These are phyloP conservation scores for Umbelopsis ramanniana DNA, from an alignment of 192 early-diverging fungal species.

Conservation along the genomic window DNA sequence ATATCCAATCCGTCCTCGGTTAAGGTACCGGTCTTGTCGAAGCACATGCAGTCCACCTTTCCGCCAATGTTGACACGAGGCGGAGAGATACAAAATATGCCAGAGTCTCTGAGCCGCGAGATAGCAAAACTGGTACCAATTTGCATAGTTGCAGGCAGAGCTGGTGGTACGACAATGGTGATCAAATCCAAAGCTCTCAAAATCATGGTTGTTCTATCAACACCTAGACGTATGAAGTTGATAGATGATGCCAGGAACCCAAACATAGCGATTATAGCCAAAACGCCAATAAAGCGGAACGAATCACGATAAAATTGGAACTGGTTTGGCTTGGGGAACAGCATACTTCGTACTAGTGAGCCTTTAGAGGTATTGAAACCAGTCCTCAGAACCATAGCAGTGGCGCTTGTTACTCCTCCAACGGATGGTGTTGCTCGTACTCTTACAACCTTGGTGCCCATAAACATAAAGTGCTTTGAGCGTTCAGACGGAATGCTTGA, in stretches of 20 bases:
- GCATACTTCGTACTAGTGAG: constrained; percentile 90
- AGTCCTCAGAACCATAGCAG: constrained; percentile 89
- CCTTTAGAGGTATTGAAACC: constrained; percentile 99
- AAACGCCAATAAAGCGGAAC: constrained; percentile 93
- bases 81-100: constrained; percentile 94
- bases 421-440: constrained; percentile 49
- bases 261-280: constrained; percentile 76
- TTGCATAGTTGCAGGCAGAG: constrained; percentile 96
- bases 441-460: constrained; percentile 91
- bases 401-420: constrained; percentile 57
- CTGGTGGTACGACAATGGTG: constrained; percentile 96
- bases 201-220: constrained; percentile 71
- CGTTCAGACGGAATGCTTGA: constrained; percentile 77
- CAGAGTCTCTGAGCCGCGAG: constrained; percentile 70
- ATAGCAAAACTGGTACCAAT: constrained; percentile 98
- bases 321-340: constrained; percentile 95
- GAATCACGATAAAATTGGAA: constrained; percentile 98
- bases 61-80: constrained; percentile 95
- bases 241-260: constrained; percentile 88
- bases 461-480: constrained; percentile 87
- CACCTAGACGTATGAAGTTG: constrained; percentile 85
- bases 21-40: constrained; percentile 98
- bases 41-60: constrained; percentile 94
- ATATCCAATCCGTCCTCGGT: constrained; percentile 97
- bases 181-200: constrained; percentile 95